Evolutionary conservation across 2,329 filamentous ascomycete species (phyloP).

Genomic region (Colletotrichum sp.): DNA sequence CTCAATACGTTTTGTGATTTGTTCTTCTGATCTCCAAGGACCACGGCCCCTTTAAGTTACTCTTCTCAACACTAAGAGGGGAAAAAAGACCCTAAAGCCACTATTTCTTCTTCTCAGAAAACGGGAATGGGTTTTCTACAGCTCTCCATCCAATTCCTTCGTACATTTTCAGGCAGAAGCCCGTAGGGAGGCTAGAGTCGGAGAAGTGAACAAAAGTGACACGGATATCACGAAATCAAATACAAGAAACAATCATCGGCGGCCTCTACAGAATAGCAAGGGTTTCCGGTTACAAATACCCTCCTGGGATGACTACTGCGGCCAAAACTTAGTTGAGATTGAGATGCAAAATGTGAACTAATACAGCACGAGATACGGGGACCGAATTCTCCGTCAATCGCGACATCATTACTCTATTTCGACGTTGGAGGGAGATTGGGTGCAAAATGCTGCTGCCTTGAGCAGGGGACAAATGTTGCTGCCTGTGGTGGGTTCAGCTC

Average conservation of each 20-base stretch:
- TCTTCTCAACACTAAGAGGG: background rate
- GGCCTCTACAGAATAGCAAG: background rate
- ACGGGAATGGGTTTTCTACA: background rate
- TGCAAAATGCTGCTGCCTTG: slow-evolving; percentile 9
- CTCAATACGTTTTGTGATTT: background rate
- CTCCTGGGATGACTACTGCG: background rate
- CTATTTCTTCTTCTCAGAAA: background rate
- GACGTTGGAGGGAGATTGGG: background rate
- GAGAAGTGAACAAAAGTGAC: fast-evolving
- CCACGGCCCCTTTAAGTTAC: background rate
- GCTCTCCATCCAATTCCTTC: background rate
- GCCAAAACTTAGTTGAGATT: background rate
- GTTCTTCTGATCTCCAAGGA: background rate
- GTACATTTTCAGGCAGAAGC: background rate
- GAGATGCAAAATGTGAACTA: background rate
- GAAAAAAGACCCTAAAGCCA: background rate
- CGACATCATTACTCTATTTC: background rate
- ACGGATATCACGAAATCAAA: background rate
- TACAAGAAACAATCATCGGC: fast-evolving
- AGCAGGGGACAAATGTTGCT: slow-evolving; percentile 5
- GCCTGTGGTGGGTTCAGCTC: slow-evolving; percentile 3
- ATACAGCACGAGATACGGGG: background rate
- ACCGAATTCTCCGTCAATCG: background rate
- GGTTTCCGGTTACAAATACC: background rate
- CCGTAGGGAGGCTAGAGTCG: background rate